These are phyloP conservation scores for Phanerodontia chrysosporium DNA, from an alignment of 768 basidiomycete genomes.

Conservation along the genomic window DNA sequence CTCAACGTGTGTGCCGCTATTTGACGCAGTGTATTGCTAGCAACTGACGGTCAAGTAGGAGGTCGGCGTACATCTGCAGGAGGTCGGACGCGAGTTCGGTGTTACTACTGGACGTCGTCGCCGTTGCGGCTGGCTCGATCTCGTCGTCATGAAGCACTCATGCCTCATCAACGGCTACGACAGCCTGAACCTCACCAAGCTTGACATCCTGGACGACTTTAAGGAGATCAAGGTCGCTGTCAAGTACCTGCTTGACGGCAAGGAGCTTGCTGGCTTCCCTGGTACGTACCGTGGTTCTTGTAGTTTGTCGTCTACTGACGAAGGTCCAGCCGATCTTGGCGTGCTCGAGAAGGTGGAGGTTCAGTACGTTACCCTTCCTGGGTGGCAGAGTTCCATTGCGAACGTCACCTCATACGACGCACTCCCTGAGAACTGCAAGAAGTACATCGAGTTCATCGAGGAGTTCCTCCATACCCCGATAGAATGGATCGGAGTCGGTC, in stretches of 20 bases:
- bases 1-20: conserved; percentile 58
- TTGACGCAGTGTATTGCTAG: neutral
- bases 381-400: conserved; percentile 83
- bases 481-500: conserved; percentile 93
- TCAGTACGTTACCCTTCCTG: conserved; percentile 82
- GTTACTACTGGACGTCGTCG: conserved; percentile 89
- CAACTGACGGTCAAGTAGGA: conserved; percentile 40
- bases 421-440: conserved; percentile 80
- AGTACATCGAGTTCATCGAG: conserved; percentile 88
- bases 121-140: conserved; percentile 96
- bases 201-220: conserved; percentile 86
- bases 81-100: conserved; percentile 90
- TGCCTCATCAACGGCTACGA: conserved; percentile 95
- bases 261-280: conserved; percentile 81
- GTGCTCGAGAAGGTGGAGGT: conserved; percentile 76
- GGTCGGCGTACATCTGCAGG: conserved; percentile 83
- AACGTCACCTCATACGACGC: conserved; percentile 58
- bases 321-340: conserved; percentile 72
- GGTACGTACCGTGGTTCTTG: conserved; percentile 42
- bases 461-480: conserved; percentile 64
- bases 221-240: conserved; percentile 85
- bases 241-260: conserved; percentile 72
- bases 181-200: conserved; percentile 88
- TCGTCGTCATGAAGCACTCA: conserved; percentile 92
- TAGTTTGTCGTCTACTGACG: neutral